Evolutionary conservation across 202 grass and related monocot species (phyloP).

Genomic region (Zoysia matrella): DNA sequence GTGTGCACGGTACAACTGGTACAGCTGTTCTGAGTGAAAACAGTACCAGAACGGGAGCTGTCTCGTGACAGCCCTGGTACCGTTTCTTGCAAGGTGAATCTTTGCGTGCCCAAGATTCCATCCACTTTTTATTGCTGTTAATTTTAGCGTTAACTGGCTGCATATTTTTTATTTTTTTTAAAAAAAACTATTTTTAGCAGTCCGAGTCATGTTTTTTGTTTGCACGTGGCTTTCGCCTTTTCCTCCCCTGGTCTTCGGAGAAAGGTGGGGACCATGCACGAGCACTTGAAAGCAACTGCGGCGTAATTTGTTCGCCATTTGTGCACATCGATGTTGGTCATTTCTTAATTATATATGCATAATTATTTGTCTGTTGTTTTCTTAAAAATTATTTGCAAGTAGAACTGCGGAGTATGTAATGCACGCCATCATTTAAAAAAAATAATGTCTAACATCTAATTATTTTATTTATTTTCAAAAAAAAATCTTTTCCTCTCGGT

Average conservation of each 20-base stretch:
- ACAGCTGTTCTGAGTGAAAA: not conserved
- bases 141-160: not conserved
- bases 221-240: slow-evolving; percentile 21
- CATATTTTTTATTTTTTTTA: no score
- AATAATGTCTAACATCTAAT: no score
- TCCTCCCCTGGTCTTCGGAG: slow-evolving; percentile 35
- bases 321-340: no score
- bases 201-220: not conserved
- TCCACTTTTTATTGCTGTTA: not conserved
- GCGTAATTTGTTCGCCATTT: no score
- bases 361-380: no score
- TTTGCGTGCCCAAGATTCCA: slow-evolving; percentile 23
- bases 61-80: not conserved
- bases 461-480: no score
- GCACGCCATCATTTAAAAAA: no score
- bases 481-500: not conserved
- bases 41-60: not conserved
- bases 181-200: not conserved
- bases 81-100: slow-evolving; percentile 21
- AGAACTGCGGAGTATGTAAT: no score
- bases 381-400: no score
- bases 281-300: not conserved
- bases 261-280: slow-evolving; percentile 18
- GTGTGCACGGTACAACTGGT: not conserved
- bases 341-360: not conserved